Evolutionary conservation across 441 rosid species (phyloP), one percentile per base, ranked within the genome.

Genomic region (Erodium texanum): DNA sequence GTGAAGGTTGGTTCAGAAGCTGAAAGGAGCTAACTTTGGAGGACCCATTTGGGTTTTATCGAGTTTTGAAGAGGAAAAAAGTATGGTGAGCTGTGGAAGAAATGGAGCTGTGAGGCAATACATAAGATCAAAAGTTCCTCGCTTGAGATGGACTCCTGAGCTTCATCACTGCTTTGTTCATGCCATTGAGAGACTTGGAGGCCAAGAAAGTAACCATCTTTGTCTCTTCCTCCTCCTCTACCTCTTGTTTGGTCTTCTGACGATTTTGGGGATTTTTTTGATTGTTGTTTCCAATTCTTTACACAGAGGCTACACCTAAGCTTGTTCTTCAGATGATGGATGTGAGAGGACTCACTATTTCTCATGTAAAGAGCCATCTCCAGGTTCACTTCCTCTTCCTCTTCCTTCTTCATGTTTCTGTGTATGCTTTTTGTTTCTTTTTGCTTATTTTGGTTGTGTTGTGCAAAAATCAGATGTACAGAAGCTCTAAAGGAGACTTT

Each of bases 291-390:
- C 62, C 22, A 34, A 3, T 22, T 36, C 48, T 50, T 0, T 20
- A 7, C 43, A 52, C 38, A 93, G 98, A 85, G 84, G 97, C 99
- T 24, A 93, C 99, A 14, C 99, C 99, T 24, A 93, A 93, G 73
- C 92, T 91, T 11, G 99, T 93, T 73, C 97, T 91, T 62, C 93
- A 89, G 83, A 62, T 89, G 67, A 93, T 93, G 99, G 96, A 89
- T 83, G 95, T 93, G 76, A 87, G 89, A 73, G 99, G 97, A 64
- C 93, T 93, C 62, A 93, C 96, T 68, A 93, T 93, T 74, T 87
- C 97, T 66, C 99, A 93, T 75, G 99, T 93, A 68, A 93, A 93
- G 82, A 93, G 99, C 85, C 99, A 93, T 74, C 96, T 93, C 41
- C 99, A 93, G 95, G 99, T 91, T 69, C 29, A 24, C 9, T 12